These are phyloP conservation scores for Xylaria sp. DNA, from an alignment of 2,329 filamentous ascomycete species.

Conservation along the genomic window DNA sequence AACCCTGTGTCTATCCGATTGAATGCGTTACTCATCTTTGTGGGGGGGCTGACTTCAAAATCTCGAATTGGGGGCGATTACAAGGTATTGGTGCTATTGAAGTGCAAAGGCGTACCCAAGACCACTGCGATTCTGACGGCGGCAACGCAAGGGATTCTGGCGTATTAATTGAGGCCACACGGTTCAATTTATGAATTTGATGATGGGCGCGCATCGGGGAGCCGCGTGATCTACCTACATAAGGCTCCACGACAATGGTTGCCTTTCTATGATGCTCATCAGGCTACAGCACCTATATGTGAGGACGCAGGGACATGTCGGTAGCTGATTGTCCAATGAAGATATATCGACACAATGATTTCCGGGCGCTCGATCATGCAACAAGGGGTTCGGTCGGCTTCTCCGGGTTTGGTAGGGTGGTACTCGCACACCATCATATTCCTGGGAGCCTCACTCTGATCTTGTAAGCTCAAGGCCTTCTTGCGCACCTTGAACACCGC, in stretches of 20 bases:
- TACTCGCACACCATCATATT: neutral
- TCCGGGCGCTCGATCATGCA: neutral
- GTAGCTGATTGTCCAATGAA: neutral
- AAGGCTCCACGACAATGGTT: neutral
- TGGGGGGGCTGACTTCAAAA: neutral
- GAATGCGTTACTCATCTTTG: neutral
- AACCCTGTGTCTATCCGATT: constrained; percentile 12
- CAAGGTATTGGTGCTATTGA: neutral
- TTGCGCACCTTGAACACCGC: too few species aligned
- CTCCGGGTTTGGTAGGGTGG: constrained; percentile 3
- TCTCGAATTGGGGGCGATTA: neutral
- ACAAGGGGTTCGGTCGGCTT: neutral
- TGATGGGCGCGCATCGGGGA: constrained; percentile 10
- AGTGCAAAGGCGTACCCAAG: neutral
- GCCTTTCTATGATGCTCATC: neutral
- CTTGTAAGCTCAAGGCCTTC: too few species aligned
- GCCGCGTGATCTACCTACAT: neutral
- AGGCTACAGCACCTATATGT: too few species aligned
- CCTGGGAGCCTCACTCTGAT: constrained; percentile 18
- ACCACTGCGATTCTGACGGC: neutral
- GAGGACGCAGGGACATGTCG: too few species aligned
- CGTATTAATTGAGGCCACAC: neutral
- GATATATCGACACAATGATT: neutral
- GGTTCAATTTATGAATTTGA: constrained; percentile 12
- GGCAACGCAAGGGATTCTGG: constrained; percentile 10